phyloP scores from a whole-genome alignment of 208 protist species.

The Blechomonas ayalai region DNA sequence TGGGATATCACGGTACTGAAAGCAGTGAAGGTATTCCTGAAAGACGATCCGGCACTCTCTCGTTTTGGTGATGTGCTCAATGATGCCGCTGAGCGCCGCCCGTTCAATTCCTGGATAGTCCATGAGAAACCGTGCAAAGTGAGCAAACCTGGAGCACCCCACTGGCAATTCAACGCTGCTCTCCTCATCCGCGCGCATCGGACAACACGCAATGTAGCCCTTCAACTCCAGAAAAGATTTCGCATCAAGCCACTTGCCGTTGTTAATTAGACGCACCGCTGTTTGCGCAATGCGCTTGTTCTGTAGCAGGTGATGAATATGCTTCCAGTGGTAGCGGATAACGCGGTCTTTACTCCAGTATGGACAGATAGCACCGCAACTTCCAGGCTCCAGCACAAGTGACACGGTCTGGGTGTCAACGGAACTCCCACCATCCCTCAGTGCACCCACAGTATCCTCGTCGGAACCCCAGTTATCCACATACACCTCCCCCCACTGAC shows the following conservation, averaged over 20 bases:
- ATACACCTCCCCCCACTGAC: conserved; percentile 23
- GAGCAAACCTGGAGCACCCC: conserved; percentile 17
- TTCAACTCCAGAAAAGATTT: conserved; percentile 51
- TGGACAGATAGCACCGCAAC: not conserved
- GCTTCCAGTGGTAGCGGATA: conserved; percentile 83
- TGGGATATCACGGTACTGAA: conserved; percentile 57
- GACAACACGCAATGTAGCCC: conserved; percentile 20
- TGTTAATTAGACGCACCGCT: conserved; percentile 48
- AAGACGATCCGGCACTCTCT: conserved; percentile 47
- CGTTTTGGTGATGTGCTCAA: conserved; percentile 65
- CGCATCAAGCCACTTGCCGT: conserved; percentile 59
- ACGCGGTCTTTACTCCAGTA: conserved; percentile 9
- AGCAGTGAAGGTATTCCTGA: conserved; percentile 65
- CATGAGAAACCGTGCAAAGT: conserved; percentile 68
- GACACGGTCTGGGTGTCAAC: no score
- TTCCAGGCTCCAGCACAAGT: conserved; percentile 3
- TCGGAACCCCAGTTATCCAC: conserved; percentile 22
- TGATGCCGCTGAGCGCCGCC: conserved; percentile 55
- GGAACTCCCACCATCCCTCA: not conserved
- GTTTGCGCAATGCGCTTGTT: conserved; percentile 67
- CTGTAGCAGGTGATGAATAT: conserved; percentile 72
- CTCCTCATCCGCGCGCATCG: conserved; percentile 13
- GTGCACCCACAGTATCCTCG: conserved; percentile 1
- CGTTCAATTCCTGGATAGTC: conserved; percentile 58
- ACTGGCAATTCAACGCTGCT: not conserved